Base-by-base conservation (phyloP, 2,329 filamentous ascomycete genomes). In the Xylogone sp. region DNA sequence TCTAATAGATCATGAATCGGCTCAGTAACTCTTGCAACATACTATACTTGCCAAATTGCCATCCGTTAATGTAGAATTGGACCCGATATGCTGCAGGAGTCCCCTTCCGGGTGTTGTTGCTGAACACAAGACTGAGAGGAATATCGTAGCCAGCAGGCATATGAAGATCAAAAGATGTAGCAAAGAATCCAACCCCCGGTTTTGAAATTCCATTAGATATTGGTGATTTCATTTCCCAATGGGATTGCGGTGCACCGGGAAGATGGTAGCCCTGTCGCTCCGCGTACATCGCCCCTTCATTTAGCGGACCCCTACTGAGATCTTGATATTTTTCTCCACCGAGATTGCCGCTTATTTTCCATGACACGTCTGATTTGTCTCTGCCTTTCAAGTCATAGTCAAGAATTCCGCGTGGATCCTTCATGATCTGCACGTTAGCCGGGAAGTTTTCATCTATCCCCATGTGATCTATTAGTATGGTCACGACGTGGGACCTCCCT, bases 11-110 rank as follows among this genome's bases (percentile, higher is more conserved):
- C 13, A 31, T 13, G 7, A 7, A 31, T 31, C 13, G 27, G 8
- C 13, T 31, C 7, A 31, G 13, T 31, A 31, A n/a, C n/a, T 31
- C 7, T 31, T 31, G 27, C 27, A 31, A 21, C 47, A 16, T 19
- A 49, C 47, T 21, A 48, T 74, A 77, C 53, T 73, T 71, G 5
- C 75, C 75, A 53, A 83, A 89, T 65, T 90, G 86, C 67, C 83
- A 90, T 2, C 87, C 87, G 56, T 90, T 90, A 45, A 90, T 82
- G 58, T 78, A 90, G 9, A 90, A 68, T 59, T 85, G 76, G 2
- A 75, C 77, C 10, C 86, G 74, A 56, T 83, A 86, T 2, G 68
- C 63, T 43, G 53, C 61, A 46, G 45, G 58, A 29, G 54, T 52
- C 6, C 21, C 39, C 5, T 43, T 48, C 20, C 24, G 51, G 39